Evolutionary conservation across 2,329 filamentous ascomycete species (phyloP), one percentile per base, ranked within the genome.

Genomic region (Colletotrichum cordylinicola): DNA sequence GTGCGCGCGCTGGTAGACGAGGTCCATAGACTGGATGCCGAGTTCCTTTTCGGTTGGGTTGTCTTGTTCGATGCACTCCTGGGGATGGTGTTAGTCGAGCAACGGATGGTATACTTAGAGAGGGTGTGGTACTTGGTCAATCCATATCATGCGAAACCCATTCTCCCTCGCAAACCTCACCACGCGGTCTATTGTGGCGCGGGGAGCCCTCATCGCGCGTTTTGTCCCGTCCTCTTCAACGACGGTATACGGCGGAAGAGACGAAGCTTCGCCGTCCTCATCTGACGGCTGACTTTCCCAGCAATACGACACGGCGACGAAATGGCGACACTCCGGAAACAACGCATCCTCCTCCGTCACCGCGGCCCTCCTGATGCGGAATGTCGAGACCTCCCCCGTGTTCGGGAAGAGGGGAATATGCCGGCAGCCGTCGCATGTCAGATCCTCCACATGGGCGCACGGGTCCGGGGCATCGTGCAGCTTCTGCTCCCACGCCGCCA

Each of bases 41-140:
- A 61, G 29, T 33, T 61, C 58, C 29, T 61, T 61, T 0, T 33
- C 58, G 18, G 24, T 12, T 5, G 58, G 18, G 58, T 61, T 61
- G 29, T 33, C 31, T n/a, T 61, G 58, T 7, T 61, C 29, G 18
- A 61, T 61, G 29, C 58, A 61, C 18, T 61, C 58, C 58, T 61
- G 4, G 7, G 43, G 13, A 29, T 10, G n/a, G n/a, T 52, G 43
- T 52, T 13, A 58, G 55, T 10, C 9, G 27, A 2, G 5, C 21
- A 3, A 8, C 24, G 1, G 2, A 0, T 56, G 10, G 1, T 13
- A 55, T 55, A 0, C 52, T 29, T 29, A 2, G 3, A 18, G 15
- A 12, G 56, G 29, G 9, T 10, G 16, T 3, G 18, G 6, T 61
- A 61, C 58, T 31, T 61, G 58, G 29, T 61, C 58, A 1, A 61